phyloP scores from a whole-genome alignment of 352 stramenopile genomes.

The Achlya hypogyna region DNA sequence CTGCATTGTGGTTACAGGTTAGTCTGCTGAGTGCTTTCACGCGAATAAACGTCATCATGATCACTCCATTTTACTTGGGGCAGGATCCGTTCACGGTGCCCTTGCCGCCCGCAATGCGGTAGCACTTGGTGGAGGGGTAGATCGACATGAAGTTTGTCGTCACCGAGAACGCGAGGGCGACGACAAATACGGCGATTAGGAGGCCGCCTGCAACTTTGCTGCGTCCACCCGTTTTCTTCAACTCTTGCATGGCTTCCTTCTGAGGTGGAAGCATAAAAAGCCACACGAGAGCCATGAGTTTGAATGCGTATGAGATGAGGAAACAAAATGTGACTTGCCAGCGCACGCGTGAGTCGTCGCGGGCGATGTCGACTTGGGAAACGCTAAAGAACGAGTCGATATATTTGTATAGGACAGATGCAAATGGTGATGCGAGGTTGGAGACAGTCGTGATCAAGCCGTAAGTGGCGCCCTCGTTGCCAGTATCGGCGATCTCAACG shows the following conservation, averaged over 20 bases:
- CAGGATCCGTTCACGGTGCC: no score
- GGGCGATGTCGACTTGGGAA: slow-evolving; percentile 25
- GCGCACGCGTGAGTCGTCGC: slow-evolving; percentile 23
- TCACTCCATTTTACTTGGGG: no score
- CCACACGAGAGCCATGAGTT: slow-evolving; percentile 40
- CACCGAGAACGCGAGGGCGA: slow-evolving; percentile 25
- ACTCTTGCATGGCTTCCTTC: slow-evolving; percentile 35
- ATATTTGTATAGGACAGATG: slow-evolving; percentile 44
- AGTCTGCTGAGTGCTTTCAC: no score
- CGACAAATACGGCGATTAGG: slow-evolving; percentile 28
- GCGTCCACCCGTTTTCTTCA: slow-evolving; percentile 34
- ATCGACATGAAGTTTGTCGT: slow-evolving; percentile 42
- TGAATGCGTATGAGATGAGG: slow-evolving; percentile 45
- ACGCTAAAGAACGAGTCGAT: slow-evolving; percentile 48
- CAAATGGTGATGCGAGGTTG: slow-evolving; percentile 40
- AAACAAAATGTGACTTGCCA: slow-evolving; percentile 39
- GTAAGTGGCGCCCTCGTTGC: slow-evolving; percentile 41
- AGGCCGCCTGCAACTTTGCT: slow-evolving; percentile 24
- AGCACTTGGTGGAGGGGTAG: slow-evolving; percentile 29
- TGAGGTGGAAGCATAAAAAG: slow-evolving; percentile 39
- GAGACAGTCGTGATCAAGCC: slow-evolving; percentile 37
- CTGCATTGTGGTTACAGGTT: no score
- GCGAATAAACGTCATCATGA: no score
- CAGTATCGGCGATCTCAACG: slow-evolving; percentile 59
- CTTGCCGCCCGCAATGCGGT: slow-evolving; percentile 25